Evolutionary conservation across 192 early-diverging fungal genomes (phyloP), one percentile per base, ranked within the genome.

Genomic region (Obelidium mucronatum): DNA sequence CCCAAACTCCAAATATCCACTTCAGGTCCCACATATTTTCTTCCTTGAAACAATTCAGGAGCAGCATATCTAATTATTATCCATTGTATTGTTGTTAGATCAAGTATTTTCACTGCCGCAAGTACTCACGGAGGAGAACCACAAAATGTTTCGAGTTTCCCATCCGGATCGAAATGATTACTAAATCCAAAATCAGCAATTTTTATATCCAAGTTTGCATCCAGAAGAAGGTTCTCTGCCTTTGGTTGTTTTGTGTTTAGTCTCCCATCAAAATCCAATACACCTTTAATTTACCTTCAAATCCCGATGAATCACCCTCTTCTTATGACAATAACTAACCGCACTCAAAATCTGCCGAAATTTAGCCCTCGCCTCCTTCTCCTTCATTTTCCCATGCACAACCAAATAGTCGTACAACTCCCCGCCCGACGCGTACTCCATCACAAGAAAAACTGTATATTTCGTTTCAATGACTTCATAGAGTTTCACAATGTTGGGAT

Each of bases 1-100:
- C 97, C 97, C 77, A 94, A 92, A 83, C 92, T 94, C 97, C 97
- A 99, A 17, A 97, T 95, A 84, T 99, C 97, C 5, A 98, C 97
- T 83, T 98, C 96, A 33, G 95, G 95, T 11, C 96, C 97, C 87
- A 98, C 91, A 80, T 99, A 99, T 42, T 79, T 36, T 17, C 85
- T 68, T 15, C 87, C 89, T 77, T 86, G 83, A 70, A 97, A 91
- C 37, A 98, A 92, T 79, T 98, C 97, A 5, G 97, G 87, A 2
- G 87, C 87, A 0, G 85, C 89, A 64, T 90, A 86, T 63, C 84
- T 84, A 66, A 40, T 24, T 54, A 42, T 34, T n/a, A 54, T 68
- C 54, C 52, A 44, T 48, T 64, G 40, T 35, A 34, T 42, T 30
- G n/a, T n/a, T n/a, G n/a, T 17, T 61, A 24, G 40, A 36, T 40